Evolutionary conservation across 371 early-diverging fungal genomes (phyloP).

Genomic region (Mucor irregularis): DNA sequence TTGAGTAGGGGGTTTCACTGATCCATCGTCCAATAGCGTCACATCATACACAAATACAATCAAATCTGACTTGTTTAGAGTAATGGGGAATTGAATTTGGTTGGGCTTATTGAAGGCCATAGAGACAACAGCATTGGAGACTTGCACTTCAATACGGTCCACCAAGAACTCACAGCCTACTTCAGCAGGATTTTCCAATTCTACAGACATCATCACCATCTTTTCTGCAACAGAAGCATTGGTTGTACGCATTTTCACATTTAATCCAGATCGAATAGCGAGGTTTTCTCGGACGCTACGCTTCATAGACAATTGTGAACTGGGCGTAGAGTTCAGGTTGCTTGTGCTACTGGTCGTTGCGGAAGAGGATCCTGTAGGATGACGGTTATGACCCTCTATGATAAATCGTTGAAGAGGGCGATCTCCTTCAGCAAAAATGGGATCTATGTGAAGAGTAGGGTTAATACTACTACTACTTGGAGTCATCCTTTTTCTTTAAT

Average conservation of each 20-base stretch:
- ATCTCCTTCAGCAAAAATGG: conserved; percentile 22
- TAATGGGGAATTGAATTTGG: conserved; percentile 44
- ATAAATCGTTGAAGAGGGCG: conserved; percentile 37
- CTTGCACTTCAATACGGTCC: conserved; percentile 58
- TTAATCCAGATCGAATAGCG: conserved; percentile 57
- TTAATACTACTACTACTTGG: neutral
- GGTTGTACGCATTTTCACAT: conserved; percentile 67
- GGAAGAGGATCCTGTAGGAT: conserved; percentile 12
- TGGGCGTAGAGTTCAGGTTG: conserved; percentile 11
- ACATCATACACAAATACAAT: conserved; percentile 65
- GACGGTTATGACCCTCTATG: conserved; percentile 35
- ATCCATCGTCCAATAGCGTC: conserved; percentile 59
- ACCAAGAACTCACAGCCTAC: conserved; percentile 57
- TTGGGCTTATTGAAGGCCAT: conserved; percentile 32
- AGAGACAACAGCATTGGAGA: conserved; percentile 60
- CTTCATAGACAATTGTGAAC: conserved; percentile 38
- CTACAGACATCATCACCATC: conserved; percentile 71
- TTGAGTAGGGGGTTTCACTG: conserved; percentile 37
- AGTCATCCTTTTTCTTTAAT: neutral
- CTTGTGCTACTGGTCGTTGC: conserved; percentile 22
- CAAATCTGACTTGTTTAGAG: conserved; percentile 55
- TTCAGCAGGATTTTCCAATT: conserved; percentile 63
- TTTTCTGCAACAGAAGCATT: conserved; percentile 65
- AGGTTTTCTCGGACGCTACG: conserved; percentile 51
- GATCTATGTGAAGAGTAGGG: conserved; percentile 15